Evolutionary conservation across 169 alveolate species (phyloP).

Genomic region (Plasmodium fragile): DNA sequence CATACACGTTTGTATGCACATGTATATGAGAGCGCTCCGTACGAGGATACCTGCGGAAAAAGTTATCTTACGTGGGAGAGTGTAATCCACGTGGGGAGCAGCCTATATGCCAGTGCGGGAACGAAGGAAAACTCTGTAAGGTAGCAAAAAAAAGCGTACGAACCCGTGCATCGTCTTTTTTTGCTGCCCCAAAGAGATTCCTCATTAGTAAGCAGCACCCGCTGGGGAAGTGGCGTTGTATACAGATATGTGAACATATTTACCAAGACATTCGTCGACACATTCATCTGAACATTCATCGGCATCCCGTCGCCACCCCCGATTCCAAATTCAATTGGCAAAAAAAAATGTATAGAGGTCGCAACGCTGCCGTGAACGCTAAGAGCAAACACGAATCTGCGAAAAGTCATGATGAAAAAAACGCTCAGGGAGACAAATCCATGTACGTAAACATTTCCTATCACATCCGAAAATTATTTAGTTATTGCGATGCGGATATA

Average conservation of each 20-base stretch:
- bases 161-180: background rate
- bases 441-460: conserved; percentile 48
- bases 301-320: background rate
- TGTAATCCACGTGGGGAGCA: background rate
- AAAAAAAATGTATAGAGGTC: conserved; percentile 5
- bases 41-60: background rate
- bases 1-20: background rate
- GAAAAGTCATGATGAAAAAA: conserved; percentile 28
- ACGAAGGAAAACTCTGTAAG: background rate
- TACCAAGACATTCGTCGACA: background rate
- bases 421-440: conserved; percentile 12
- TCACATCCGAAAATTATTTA: conserved; percentile 64
- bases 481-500: conserved; percentile 75
- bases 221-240: background rate
- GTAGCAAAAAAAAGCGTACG: background rate
- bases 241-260: background rate
- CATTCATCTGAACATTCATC: background rate
- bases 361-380: background rate
- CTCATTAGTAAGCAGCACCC: background rate
- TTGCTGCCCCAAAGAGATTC: background rate
- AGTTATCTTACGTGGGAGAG: background rate
- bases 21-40: background rate
- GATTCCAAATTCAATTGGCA: background rate
- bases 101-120: background rate
- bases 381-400: conserved; percentile 34